Base-by-base conservation (phyloP, 768 basidiomycete species). In the Leccinum broughii region DNA sequence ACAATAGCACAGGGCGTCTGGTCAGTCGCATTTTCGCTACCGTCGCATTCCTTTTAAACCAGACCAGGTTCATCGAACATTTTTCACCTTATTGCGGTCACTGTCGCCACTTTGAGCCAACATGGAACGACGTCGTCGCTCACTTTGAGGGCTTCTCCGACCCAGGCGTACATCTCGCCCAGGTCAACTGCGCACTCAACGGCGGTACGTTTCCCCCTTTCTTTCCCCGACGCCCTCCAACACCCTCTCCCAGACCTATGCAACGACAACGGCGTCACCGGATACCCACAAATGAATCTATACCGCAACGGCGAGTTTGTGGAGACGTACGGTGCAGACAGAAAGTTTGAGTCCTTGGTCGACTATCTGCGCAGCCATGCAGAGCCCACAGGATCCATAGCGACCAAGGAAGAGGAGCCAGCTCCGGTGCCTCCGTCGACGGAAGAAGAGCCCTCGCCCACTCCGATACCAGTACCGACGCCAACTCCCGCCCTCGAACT, bases 71-170 rank as follows among this genome's bases (percentile, higher is more conserved):
- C 60, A 78, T 96, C 53, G 93, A 96, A 66, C 89, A 91, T 72
- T 97, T 85, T 71, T 94, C 92, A 1, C 95, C 95, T 0, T 88
- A 87, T 68, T 97, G 95, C 66, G 70, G 73, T 4, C 94, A 96
- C 69, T 97, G 94, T 73, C 79, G 81, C 34, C 71, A 76, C 0
- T 96, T 97, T 65, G 86, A 85, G 10, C 89, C 94, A 0, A 93
- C 88, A 28, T 97, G 95, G 93, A 78, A 85, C 48, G 75, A 85
- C 52, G 77, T 96, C 7, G 85, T 84, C 6, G 73, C 77, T 15
- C 78, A 85, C 34, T 79, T 78, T 30, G 76, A 80, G 74, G 77
- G 67, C 61, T 81, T 79, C 60, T 70, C 63, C 5, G 62, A 69
- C 58, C 66, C 64, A 0, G 67, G 67, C 70, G 64, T 95, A 8